Conservation (phyloP, 768 basidiomycete species). For the Rubroboletus pulcherrimus region DNA sequence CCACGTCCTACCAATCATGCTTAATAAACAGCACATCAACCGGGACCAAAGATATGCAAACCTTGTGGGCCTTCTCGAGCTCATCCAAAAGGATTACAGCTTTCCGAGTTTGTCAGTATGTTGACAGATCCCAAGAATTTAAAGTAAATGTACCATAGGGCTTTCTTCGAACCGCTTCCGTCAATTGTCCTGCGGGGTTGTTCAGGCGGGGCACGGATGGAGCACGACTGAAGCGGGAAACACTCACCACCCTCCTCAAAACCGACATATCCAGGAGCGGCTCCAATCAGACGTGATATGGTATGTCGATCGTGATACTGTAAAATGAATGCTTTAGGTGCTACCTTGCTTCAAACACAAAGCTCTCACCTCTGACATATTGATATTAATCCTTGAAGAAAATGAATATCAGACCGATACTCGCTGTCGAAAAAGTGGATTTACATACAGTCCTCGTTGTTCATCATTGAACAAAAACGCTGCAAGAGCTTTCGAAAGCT, state of each 20-base stretch:
- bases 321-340: background rate
- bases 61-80: conserved; percentile 81
- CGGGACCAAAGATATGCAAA: conserved; percentile 16
- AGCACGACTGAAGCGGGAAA: background rate
- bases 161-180: conserved; percentile 59
- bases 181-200: conserved; percentile 45
- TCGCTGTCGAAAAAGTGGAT: conserved; percentile 23
- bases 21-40: background rate
- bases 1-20: conserved; percentile 56
- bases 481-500: conserved; percentile 84
- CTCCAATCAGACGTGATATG: conserved; percentile 85
- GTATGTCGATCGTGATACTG: conserved; percentile 91
- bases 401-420: background rate
- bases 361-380: conserved; percentile 77
- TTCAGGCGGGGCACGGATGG: background rate
- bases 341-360: background rate
- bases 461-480: conserved; percentile 89
- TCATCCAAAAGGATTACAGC: conserved; percentile 67
- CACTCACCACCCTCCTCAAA: conserved; percentile 63
- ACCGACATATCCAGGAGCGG: conserved; percentile 88
- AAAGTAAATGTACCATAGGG: conserved; percentile 44
- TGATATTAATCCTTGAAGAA: conserved; percentile 73
- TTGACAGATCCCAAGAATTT: background rate
- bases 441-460: conserved; percentile 80
- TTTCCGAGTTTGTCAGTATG: conserved; percentile 12